Base-by-base conservation (phyloP, 257 asterid genomes). In the Striga asiatica region DNA sequence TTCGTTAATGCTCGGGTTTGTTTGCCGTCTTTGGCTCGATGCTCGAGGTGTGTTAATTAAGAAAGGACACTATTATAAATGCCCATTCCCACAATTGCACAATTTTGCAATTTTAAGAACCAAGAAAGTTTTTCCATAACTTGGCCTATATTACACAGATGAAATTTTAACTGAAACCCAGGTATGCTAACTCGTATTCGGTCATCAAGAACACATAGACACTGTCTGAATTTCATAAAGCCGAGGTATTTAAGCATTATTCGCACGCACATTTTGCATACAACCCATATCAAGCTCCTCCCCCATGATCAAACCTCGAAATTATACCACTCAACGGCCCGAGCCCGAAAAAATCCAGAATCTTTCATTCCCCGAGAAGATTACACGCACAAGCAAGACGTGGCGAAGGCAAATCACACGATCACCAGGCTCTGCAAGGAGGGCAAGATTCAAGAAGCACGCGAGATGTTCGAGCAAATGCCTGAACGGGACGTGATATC, bases 401-500 rank as follows among this genome's bases (percentile, higher is more conserved):
- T 73, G 12, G 77, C 64, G 2, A 61, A 68, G 66, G 66, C 73
- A 12, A 81, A 81, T 54, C 71, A 66, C 59, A 74, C 23, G 70
- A 81, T 81, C 64, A 64, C 78, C 8, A 66, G 64, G 55, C 62
- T 78, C 12, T 71, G 71, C 12, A 61, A 69, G 48, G 74, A 68
- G 53, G 75, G 83, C 17, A 66, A 48, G 58, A 48, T 71, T 23
- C 13, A 21, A 8, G 70, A 76, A 66, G 94, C 94, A 14, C 85
- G 76, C 17, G 27, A 72, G 13, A 1, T 78, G 82, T 81, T 83
- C 25, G 94, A 81, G 1, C 64, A 21, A 80, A 76, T 80, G 80
- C 80, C 70, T n/a, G 89, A 80, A n/a, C 68, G 78, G 27, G 84
- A 80, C 66, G 94, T 76, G 53, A 71, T 80, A 46, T 66, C 89